These are phyloP conservation scores for Prosopis cineraria DNA, from an alignment of 306 rosid genomes.

Conservation along the genomic window DNA sequence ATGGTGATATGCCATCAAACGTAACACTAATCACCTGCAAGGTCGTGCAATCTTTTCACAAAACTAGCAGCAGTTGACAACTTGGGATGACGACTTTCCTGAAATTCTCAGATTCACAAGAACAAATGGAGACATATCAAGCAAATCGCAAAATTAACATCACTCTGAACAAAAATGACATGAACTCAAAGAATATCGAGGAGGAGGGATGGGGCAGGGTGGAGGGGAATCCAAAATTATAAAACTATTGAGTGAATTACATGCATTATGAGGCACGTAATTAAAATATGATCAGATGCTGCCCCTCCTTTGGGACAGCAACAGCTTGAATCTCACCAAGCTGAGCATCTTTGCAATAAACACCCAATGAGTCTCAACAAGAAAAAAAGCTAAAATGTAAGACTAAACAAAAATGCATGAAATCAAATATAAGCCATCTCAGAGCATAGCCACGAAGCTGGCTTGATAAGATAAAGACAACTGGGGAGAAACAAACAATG, in stretches of 20 bases:
- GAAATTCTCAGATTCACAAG: constrained; percentile 38
- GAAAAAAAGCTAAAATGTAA: constrained; percentile 19
- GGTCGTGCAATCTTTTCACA: constrained; percentile 82
- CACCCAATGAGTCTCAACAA: constrained; percentile 30
- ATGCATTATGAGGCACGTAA: constrained; percentile 5
- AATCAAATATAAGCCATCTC: no score
- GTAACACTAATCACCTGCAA: constrained; percentile 67
- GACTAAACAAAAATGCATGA: constrained; percentile 12
- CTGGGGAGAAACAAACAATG: background rate
- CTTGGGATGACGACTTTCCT: constrained; percentile 58
- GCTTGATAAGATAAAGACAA: background rate
- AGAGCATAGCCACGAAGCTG: background rate
- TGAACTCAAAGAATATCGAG: background rate
- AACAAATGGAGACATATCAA: constrained; percentile 30
- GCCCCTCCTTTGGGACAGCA: constrained; percentile 14
- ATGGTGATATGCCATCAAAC: constrained; percentile 22
- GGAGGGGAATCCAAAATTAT: constrained; percentile 9
- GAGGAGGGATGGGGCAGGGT: background rate
- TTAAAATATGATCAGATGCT: constrained; percentile 9
- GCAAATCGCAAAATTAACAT: constrained; percentile 35
- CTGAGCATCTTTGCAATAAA: constrained; percentile 29
- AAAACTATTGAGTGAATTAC: constrained; percentile 8
- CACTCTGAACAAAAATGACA: constrained; percentile 15
- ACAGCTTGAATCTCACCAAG: constrained; percentile 17
- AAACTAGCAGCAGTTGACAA: constrained; percentile 77